Conservation (phyloP, 495 filamentous ascomycete genomes). For the Xylaria flabelliformis region DNA sequence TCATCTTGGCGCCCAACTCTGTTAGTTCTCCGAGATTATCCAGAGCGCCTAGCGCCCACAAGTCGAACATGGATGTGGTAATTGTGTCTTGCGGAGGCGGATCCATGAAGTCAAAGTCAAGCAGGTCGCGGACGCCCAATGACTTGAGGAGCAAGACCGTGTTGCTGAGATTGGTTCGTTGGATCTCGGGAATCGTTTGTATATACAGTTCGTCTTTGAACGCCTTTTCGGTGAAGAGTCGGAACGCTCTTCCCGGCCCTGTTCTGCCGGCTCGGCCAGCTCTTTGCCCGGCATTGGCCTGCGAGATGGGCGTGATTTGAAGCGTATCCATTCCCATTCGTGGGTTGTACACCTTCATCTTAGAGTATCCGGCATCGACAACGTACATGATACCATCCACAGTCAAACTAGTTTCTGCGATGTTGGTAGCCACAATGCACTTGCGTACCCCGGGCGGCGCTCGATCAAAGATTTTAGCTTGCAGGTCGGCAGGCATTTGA, state of each 20-base stretch:
- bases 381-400: conserved; percentile 99
- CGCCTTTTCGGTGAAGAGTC: conserved; percentile 91
- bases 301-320: conserved; percentile 97
- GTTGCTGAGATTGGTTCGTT: conserved; percentile 93
- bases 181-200: conserved; percentile 97
- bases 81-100: conserved; percentile 98
- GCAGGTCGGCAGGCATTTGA: conserved; percentile 98
- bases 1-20: conserved; percentile 87
- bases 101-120: conserved; percentile 99
- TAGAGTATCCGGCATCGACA: conserved; percentile 94
- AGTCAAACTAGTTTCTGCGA: conserved; percentile 96
- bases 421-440: conserved; percentile 98
- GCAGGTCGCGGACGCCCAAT: conserved; percentile 88
- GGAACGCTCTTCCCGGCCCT: conserved; percentile 93
- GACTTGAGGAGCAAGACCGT: conserved; percentile 95
- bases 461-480: conserved; percentile 96
- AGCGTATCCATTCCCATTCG: conserved; percentile 99
- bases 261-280: conserved; percentile 94
- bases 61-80: conserved; percentile 94
- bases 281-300: conserved; percentile 93
- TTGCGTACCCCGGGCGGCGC: conserved; percentile 91
- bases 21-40: conserved; percentile 95
- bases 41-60: conserved; percentile 95
- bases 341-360: conserved; percentile 98
- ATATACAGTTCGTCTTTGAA: conserved; percentile 98